Evolutionary conservation across 352 stramenopile species (phyloP).

Genomic region (Globisporangium emineosum): DNA sequence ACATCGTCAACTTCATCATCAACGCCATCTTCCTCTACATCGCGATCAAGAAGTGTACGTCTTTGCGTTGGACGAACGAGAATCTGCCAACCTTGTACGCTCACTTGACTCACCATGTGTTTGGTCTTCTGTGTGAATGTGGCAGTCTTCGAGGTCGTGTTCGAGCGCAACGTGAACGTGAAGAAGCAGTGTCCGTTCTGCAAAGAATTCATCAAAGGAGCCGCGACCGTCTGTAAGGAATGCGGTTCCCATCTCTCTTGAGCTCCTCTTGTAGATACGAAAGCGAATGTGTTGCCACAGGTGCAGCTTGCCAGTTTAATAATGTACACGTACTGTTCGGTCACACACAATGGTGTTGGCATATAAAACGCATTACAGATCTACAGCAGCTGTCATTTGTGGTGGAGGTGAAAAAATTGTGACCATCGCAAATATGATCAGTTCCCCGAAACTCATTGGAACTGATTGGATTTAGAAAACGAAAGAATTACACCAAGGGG

Average conservation of each 20-base stretch:
- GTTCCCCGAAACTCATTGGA: too few relatives aligned
- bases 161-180: slow-evolving; percentile 57
- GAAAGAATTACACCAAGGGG: too few relatives aligned
- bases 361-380: not conserved
- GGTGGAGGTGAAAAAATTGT: too few relatives aligned
- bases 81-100: not conserved
- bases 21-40: slow-evolving; percentile 72
- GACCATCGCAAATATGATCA: too few relatives aligned
- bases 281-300: too few relatives aligned
- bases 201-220: slow-evolving; percentile 68
- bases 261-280: not conserved
- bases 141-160: slow-evolving; percentile 51
- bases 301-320: not conserved
- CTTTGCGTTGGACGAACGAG: not conserved
- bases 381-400: too few relatives aligned
- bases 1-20: slow-evolving; percentile 73
- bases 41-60: slow-evolving; percentile 63
- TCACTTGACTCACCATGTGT: not conserved
- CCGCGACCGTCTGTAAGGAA: slow-evolving; percentile 37
- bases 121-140: not conserved
- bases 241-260: slow-evolving; percentile 24
- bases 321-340: not conserved
- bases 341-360: not conserved
- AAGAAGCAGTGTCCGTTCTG: slow-evolving; percentile 66
- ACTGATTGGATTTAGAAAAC: too few relatives aligned